Percentiles rank a stretch among this genome's conserved stretches.
Conservation (phyloP, 169 alveolate genomes). For the Plasmodium fragile region DNA sequence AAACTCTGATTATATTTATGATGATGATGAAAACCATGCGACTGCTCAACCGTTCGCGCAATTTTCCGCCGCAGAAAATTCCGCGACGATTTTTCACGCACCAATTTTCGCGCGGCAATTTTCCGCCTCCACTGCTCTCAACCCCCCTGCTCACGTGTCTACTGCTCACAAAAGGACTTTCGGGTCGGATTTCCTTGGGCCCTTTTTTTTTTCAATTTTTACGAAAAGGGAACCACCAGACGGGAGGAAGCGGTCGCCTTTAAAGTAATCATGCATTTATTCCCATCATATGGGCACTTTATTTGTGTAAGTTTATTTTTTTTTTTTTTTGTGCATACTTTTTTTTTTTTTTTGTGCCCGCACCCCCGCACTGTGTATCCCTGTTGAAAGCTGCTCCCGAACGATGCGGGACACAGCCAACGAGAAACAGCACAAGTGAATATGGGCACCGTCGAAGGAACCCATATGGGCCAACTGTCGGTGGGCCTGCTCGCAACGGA, state of each 20-base stretch:
- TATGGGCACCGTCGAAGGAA: not conserved
- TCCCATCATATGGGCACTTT: not conserved
- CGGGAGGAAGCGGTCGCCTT: not conserved
- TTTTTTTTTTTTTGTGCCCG: too few relatives aligned
- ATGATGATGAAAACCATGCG: not conserved
- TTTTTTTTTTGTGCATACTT: not conserved
- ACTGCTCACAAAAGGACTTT: not conserved
- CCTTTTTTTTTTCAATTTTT: not conserved
- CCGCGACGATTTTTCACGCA: not conserved
- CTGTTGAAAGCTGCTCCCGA: not conserved
- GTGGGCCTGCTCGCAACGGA: not conserved
- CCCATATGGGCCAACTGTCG: conserved; percentile 3
- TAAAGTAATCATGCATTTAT: not conserved
- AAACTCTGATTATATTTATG: not conserved
- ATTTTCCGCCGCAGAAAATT: not conserved
- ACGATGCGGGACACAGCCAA: not conserved
- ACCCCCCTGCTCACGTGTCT: not conserved
- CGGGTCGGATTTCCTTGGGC: not conserved
- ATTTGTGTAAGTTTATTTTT: not conserved
- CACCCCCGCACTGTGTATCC: not conserved
- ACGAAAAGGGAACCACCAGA: not conserved
- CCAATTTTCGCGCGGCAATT: not conserved
- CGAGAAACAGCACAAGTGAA: not conserved
- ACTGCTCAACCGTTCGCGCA: not conserved
- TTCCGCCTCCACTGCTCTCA: not conserved